Evolutionary conservation across 768 basidiomycete species (phyloP), one percentile per base, ranked within the genome.

Genomic region (Pleurotus giganteus): DNA sequence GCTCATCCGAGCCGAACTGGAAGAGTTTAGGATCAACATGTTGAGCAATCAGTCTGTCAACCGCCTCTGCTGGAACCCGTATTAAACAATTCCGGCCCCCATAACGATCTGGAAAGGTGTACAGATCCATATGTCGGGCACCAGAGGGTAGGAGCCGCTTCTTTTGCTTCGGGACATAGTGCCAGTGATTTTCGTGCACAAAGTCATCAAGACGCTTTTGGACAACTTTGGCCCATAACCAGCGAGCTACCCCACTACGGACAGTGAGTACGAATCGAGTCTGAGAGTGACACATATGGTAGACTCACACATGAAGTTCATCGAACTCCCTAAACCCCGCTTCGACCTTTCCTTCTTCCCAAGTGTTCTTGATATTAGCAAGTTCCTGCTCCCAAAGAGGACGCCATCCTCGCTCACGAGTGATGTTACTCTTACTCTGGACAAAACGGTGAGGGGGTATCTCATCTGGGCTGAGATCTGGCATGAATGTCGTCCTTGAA

Each of bases 361-460:
- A 70, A 0, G 31, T 28, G 43, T 63, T 59, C 6, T 49, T 24
- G 12, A 70, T 52, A 47, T 69, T 70, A 1, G 57, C 49, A 9
- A 68, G 60, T 13, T 67, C 67, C 37, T 65, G 65, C 19, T 65
- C 61, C 45, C 54, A 66, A 0, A 70, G 24, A 0, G 69, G 66
- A 3, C 63, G 59, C 69, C 67, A 69, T 1, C 11, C 43, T 0
- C 64, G 62, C 54, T 70, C 65, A 8, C 64, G 58, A 17, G 65
- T 69, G 27, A 70, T 70, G 28, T 70, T 69, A 13, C 63, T 63
- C 1, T 58, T 57, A 57, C 67, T 67, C 46, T 65, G 67, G 6
- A 64, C 61, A 0, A 63, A 57, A 19, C 46, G 57, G 29, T 62
- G 57, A 13, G 69, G 54, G 0, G 67, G 65, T 1, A 68, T 46